Evolutionary conservation across 148 eudicot genomes (phyloP).

Genomic region (Persicaria tinctoria): DNA sequence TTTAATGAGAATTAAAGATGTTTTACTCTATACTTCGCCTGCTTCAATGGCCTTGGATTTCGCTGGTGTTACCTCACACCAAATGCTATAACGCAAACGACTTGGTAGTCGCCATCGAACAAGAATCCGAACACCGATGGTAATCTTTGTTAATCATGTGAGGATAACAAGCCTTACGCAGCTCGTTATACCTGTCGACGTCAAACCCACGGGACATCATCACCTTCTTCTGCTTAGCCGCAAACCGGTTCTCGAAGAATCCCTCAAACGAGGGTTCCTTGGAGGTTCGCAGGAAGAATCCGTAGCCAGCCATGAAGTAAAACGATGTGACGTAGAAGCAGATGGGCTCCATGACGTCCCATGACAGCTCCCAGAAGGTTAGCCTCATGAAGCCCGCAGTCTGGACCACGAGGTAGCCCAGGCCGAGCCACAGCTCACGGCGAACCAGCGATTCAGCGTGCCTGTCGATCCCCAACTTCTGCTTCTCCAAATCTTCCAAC

Average conservation of each 20-base stretch:
- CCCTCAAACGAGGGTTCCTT: conserved; percentile 83
- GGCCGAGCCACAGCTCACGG: conserved; percentile 71
- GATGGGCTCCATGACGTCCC: conserved; percentile 99
- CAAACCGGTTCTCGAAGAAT: conserved; percentile 67
- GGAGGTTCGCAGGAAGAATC: conserved; percentile 69
- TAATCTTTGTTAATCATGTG: background rate
- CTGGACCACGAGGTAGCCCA: conserved; percentile 58
- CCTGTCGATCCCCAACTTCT: conserved; percentile 52
- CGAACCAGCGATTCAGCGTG: conserved; percentile 60
- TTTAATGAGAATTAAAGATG: no score
- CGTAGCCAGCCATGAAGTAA: conserved; percentile 73
- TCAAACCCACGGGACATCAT: conserved; percentile 46
- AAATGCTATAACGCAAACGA: background rate
- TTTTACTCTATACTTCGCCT: background rate
- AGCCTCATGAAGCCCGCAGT: conserved; percentile 86
- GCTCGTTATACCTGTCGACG: conserved; percentile 48
- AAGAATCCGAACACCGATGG: background rate
- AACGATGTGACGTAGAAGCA: conserved; percentile 76
- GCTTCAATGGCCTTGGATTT: background rate
- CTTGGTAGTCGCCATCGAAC: background rate
- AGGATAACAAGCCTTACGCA: conserved; percentile 40
- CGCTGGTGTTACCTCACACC: no score
- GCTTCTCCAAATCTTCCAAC: conserved; percentile 49
- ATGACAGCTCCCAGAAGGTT: conserved; percentile 89
- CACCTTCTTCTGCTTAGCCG: conserved; percentile 50